Conservation (phyloP, 306 rosid species). For the Vicia faba region DNA sequence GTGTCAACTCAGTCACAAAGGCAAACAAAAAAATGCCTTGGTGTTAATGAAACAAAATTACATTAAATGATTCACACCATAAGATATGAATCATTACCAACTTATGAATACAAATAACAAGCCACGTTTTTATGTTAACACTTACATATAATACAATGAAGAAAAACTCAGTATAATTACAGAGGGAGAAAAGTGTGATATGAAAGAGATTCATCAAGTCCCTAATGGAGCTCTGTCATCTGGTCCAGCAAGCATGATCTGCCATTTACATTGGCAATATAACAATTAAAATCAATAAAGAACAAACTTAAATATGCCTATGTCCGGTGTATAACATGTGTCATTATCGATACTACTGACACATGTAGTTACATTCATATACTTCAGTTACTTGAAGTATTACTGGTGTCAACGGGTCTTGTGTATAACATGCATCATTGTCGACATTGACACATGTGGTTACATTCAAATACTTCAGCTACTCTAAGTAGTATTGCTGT, state of each 20-base stretch:
- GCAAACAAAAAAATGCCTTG: slow-evolving; percentile 57
- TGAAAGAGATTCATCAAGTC: slow-evolving; percentile 46
- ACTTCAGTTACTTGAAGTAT: neutral
- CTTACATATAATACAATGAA: slow-evolving; percentile 51
- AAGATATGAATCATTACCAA: slow-evolving; percentile 36
- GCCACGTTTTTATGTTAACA: slow-evolving; percentile 45
- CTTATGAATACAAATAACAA: slow-evolving; percentile 37
- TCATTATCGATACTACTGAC: neutral
- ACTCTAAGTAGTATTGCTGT: neutral
- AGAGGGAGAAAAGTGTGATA: slow-evolving; percentile 20
- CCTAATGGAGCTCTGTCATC: slow-evolving; percentile 81
- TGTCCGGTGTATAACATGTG: neutral
- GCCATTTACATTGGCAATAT: slow-evolving; percentile 39
- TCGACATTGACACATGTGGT: neutral
- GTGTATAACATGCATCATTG: neutral
- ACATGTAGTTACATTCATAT: neutral
- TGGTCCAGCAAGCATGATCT: slow-evolving; percentile 96
- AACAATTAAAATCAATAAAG: slow-evolving; percentile 10
- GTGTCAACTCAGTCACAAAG: slow-evolving; percentile 48
- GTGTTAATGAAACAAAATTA: slow-evolving; percentile 36
- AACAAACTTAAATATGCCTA: neutral
- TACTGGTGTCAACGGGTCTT: neutral
- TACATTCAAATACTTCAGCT: neutral
- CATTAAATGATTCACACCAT: slow-evolving; percentile 38
- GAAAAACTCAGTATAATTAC: slow-evolving; percentile 57